phyloP scores from a whole-genome alignment of 164 flowering plant species.

The Umbilicus rupestris region DNA sequence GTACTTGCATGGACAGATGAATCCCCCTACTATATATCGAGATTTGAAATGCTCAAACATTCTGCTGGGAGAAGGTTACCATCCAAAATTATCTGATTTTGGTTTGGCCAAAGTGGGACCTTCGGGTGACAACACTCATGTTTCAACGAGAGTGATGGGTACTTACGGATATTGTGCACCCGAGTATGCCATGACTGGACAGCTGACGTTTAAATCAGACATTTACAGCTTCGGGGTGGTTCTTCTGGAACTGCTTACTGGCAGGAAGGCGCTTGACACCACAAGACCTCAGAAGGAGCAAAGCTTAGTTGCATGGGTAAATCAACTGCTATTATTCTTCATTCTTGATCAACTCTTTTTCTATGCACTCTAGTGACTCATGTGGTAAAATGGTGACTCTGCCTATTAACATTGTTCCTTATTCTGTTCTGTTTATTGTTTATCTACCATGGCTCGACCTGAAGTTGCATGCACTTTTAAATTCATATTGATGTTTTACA shows the following conservation, averaged over 20 bases:
- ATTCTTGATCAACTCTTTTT: neutral
- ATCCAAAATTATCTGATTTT: constrained; percentile 10
- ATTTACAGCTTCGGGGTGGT: constrained; percentile 87
- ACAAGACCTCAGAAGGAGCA: constrained; percentile 38
- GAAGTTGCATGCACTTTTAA: neutral
- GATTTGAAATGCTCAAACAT: constrained; percentile 13
- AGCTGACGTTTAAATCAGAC: constrained; percentile 73
- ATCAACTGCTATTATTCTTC: constrained; percentile 11
- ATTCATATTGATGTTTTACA: neutral
- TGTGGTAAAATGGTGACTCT: neutral
- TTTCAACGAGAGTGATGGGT: constrained; percentile 11
- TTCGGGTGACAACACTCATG: constrained; percentile 9
- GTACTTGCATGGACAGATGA: constrained; percentile 9
- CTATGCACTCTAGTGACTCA: neutral
- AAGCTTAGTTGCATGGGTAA: constrained; percentile 83
- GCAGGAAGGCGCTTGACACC: constrained; percentile 72
- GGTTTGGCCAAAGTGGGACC: constrained; percentile 12
- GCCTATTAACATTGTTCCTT: neutral
- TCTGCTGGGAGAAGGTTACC: constrained; percentile 10
- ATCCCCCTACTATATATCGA: constrained; percentile 9
- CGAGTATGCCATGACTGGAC: constrained; percentile 91
- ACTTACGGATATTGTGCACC: constrained; percentile 37
- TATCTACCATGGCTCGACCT: neutral
- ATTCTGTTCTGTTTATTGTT: neutral
- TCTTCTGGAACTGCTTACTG: constrained; percentile 73